A percentile compares a stretch with the other conserved stretches of the same genome.
Conservation (phyloP, 768 basidiomycete genomes). For the Boletus bicolor region DNA sequence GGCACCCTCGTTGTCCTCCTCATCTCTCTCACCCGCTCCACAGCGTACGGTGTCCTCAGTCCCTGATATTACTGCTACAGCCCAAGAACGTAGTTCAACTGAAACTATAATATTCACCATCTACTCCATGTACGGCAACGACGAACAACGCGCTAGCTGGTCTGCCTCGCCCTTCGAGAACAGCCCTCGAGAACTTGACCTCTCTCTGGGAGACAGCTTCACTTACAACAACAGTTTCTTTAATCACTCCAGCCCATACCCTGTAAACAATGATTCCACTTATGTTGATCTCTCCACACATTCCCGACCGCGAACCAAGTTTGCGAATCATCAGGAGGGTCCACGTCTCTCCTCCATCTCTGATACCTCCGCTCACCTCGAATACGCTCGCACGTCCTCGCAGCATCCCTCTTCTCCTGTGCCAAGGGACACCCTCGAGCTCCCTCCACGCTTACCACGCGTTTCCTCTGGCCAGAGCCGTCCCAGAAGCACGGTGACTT, state of each 20-base stretch:
- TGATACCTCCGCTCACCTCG: constrained; percentile 23
- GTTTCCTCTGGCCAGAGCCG: constrained; percentile 16
- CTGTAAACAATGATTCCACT: constrained; percentile 24
- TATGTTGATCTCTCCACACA: constrained; percentile 31
- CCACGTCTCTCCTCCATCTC: constrained; percentile 24
- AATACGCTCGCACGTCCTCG: constrained; percentile 20
- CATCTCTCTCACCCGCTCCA: constrained; percentile 29
- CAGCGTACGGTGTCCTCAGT: constrained; percentile 31
- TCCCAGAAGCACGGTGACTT: constrained; percentile 27
- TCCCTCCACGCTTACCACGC: constrained; percentile 28
- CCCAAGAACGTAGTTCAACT: constrained; percentile 54
- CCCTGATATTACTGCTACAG: constrained; percentile 8
- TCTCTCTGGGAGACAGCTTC: constrained; percentile 33
- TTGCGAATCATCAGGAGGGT: constrained; percentile 21
- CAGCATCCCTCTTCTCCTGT: constrained; percentile 15
- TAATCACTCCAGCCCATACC: constrained; percentile 18
- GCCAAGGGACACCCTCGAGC: constrained; percentile 17
- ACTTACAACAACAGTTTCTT: constrained; percentile 34
- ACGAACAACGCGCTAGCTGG: constrained; percentile 47
- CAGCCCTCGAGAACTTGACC: constrained; percentile 37
- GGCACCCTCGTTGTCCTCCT: constrained; percentile 37
- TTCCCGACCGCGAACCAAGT: constrained; percentile 20
- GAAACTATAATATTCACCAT: constrained; percentile 80
- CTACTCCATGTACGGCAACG: constrained; percentile 83
- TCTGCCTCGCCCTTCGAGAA: constrained; percentile 38